Evolutionary conservation across 805 yeast species (phyloP).

Genomic region (Candida easanensis): DNA sequence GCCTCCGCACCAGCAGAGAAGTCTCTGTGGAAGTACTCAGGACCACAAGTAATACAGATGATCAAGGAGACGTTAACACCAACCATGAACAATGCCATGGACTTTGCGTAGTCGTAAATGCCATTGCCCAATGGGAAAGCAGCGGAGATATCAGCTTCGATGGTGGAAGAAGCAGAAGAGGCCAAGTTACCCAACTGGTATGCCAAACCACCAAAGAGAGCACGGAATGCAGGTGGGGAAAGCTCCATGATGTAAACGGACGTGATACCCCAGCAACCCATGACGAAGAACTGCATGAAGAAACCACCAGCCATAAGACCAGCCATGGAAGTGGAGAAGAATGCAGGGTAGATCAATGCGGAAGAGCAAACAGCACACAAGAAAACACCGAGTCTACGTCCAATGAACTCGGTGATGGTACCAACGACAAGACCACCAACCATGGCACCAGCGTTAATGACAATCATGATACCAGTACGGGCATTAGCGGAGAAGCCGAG

Average conservation of each 20-base stretch:
- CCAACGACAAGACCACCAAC: conserved; percentile 61
- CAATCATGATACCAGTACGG: conserved; percentile 57
- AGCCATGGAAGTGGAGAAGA: conserved; percentile 31
- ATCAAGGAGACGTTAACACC: conserved; percentile 56
- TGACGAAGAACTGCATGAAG: conserved; percentile 62
- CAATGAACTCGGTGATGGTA: conserved; percentile 53
- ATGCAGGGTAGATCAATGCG: conserved; percentile 61
- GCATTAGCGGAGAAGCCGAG: conserved; percentile 42
- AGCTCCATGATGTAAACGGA: conserved; percentile 67
- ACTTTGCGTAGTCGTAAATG: conserved; percentile 59
- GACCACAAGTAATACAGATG: conserved; percentile 50
- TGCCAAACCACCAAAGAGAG: conserved; percentile 58
- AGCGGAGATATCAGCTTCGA: conserved; percentile 45
- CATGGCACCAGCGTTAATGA: conserved; percentile 67
- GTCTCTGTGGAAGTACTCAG: conserved; percentile 47
- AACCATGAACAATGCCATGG: conserved; percentile 68
- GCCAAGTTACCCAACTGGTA: conserved; percentile 36
- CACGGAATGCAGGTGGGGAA: conserved; percentile 60
- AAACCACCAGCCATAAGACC: conserved; percentile 59
- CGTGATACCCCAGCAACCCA: conserved; percentile 74
- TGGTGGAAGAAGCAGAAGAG: conserved; percentile 57
- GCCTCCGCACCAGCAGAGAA: conserved; percentile 25
- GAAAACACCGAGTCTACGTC: conserved; percentile 58
- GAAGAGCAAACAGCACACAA: conserved; percentile 52
- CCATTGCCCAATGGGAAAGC: conserved; percentile 27